Percentiles rank a stretch among this genome's conserved stretches.
These are phyloP conservation scores for Rhodotorula sp. DNA, from an alignment of 1,284 basidiomycete genomes.

Conservation along the genomic window DNA sequence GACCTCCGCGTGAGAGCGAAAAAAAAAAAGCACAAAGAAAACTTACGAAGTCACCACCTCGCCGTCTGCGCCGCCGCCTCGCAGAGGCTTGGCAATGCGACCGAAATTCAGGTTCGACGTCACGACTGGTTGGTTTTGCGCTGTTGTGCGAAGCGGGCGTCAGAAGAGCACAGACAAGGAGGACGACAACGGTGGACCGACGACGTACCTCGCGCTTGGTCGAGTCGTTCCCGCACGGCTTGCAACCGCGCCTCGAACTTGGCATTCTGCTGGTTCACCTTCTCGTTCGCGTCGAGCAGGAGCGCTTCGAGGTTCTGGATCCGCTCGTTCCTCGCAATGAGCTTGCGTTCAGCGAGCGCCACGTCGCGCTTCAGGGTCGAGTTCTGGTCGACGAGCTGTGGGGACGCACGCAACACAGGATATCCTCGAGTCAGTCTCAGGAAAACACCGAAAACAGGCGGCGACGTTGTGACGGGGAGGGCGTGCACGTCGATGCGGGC, in stretches of 20 bases:
- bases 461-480: too few species aligned
- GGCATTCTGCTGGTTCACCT: conserved; percentile 86
- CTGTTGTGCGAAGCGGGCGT: conserved; percentile 50
- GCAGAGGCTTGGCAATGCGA: conserved; percentile 91
- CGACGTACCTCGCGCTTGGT: conserved; percentile 80
- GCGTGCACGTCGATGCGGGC: too few species aligned
- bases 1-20: too few species aligned
- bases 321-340: conserved; percentile 92
- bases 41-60: conserved; percentile 11
- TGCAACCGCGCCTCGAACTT: conserved; percentile 92
- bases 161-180: not conserved
- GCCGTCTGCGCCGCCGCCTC: conserved; percentile 63
- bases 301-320: conserved; percentile 93
- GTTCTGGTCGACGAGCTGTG: conserved; percentile 96
- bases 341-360: conserved; percentile 92
- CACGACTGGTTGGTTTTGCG: conserved; percentile 65
- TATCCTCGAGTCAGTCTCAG: not conserved
- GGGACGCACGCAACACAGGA: conserved; percentile 9
- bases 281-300: conserved; percentile 88
- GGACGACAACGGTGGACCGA: not conserved
- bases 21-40: too few species aligned
- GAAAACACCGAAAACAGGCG: too few species aligned
- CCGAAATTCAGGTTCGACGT: conserved; percentile 74
- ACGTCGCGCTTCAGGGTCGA: conserved; percentile 96
- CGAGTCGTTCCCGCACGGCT: conserved; percentile 84